phyloP scores from a whole-genome alignment of 192 early-diverging fungal species.

The Paraglomus brasilianum region DNA sequence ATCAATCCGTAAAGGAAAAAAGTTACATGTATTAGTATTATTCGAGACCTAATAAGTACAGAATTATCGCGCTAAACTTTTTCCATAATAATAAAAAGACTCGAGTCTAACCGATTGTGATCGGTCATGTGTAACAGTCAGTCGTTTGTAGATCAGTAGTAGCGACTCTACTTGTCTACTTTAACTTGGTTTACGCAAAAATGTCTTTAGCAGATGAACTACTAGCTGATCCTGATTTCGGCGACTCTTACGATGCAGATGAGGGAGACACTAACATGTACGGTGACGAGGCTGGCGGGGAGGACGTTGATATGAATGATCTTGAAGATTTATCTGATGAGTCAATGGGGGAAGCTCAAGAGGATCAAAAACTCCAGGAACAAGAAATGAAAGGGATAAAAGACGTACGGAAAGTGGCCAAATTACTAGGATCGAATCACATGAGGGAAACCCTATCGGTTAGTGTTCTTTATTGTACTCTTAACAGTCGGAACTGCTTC shows the following conservation, averaged over 20 bases:
- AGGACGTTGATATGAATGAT: conserved; percentile 31
- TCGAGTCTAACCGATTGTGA: no score
- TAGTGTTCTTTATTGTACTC: conserved; percentile 9
- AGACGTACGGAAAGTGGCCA: conserved; percentile 65
- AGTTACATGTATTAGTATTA: no score
- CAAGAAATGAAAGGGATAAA: conserved; percentile 42
- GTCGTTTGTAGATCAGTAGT: no score
- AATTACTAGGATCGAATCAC: conserved; percentile 58
- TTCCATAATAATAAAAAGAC: no score
- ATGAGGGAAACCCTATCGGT: conserved; percentile 64
- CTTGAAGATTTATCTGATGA: conserved; percentile 37
- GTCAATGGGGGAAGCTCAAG: conserved; percentile 46
- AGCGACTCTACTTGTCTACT: no score
- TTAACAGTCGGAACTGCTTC: neutral
- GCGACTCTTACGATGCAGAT: conserved; percentile 49
- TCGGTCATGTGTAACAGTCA: no score
- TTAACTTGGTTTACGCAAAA: neutral
- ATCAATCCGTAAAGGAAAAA: no score
- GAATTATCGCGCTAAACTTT: no score
- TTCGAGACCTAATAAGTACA: no score
- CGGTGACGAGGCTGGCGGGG: conserved; percentile 38
- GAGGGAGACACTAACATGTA: conserved; percentile 35
- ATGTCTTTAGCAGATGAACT: conserved; percentile 85
- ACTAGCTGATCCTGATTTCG: conserved; percentile 83
- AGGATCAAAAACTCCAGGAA: conserved; percentile 51